A percentile compares a stretch with the other conserved stretches of the same genome.
phyloP scores from a whole-genome alignment of 164 flowering plant genomes.

The Sextonia rubra region DNA sequence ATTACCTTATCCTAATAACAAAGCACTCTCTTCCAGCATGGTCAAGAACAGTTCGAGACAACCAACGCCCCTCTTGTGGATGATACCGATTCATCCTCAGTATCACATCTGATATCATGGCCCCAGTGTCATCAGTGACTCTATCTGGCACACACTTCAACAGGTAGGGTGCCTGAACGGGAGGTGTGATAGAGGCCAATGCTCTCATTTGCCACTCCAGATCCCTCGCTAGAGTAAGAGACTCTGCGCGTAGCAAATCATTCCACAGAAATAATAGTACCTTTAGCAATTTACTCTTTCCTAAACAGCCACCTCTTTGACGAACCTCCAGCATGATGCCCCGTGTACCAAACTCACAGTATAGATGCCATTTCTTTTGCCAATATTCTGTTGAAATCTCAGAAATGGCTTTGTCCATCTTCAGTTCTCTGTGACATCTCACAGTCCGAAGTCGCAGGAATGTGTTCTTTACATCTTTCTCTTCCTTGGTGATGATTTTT shows the following conservation, averaged over 20 bases:
- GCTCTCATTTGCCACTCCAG: slow-evolving; percentile 36
- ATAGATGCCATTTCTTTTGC: slow-evolving; percentile 66
- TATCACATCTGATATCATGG: slow-evolving; percentile 89
- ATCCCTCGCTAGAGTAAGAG: slow-evolving; percentile 44
- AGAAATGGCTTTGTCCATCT: slow-evolving; percentile 43
- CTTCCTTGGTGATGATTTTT: slow-evolving; percentile 17
- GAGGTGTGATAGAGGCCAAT: slow-evolving; percentile 75
- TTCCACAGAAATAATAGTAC: slow-evolving; percentile 52
- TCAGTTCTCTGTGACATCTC: slow-evolving; percentile 75
- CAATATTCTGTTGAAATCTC: slow-evolving; percentile 37
- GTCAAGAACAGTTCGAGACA: slow-evolving; percentile 88
- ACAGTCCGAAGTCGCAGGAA: slow-evolving; percentile 43
- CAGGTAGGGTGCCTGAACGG: slow-evolving; percentile 83
- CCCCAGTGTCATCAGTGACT: slow-evolving; percentile 90
- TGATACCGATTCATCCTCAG: slow-evolving; percentile 64
- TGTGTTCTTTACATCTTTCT: slow-evolving; percentile 5
- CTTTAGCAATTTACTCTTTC: slow-evolving; percentile 29
- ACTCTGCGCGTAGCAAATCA: slow-evolving; percentile 67
- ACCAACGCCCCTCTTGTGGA: slow-evolving; percentile 96
- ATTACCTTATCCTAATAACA: slow-evolving; percentile 71
- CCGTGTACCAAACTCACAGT: slow-evolving; percentile 78
- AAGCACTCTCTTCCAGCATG: slow-evolving; percentile 91
- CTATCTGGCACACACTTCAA: slow-evolving; percentile 86
- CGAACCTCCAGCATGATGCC: slow-evolving; percentile 60
- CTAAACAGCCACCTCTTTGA: slow-evolving; percentile 38